A percentile compares a stretch with the other conserved stretches of the same genome.
phyloP scores from a whole-genome alignment of 1,284 basidiomycete species.

The Moniliella sp. region DNA sequence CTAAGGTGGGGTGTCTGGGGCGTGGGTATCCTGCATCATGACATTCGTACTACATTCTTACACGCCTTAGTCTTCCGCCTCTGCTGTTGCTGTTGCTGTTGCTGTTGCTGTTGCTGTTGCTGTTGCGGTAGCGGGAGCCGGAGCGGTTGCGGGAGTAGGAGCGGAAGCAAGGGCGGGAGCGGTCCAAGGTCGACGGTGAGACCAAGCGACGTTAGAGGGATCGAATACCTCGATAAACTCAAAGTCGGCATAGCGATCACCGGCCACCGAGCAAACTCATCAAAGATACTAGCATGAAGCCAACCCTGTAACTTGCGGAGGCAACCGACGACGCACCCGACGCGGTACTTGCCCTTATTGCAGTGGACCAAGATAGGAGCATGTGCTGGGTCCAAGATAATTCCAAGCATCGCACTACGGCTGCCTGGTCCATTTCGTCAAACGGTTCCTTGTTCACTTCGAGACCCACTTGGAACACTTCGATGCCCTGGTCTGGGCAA shows the following conservation, averaged over 20 bases:
- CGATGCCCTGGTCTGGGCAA: conserved; percentile 9
- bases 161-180: too few species aligned
- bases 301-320: conserved; percentile 26
- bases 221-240: conserved; percentile 25
- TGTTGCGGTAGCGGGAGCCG: too few species aligned
- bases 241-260: conserved; percentile 19
- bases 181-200: too few species aligned
- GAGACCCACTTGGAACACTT: conserved; percentile 18
- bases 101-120: too few species aligned
- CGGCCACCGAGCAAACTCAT: conserved; percentile 28
- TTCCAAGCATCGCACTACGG: conserved; percentile 12
- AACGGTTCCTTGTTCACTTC: conserved; percentile 31
- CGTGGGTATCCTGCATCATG: too few species aligned
- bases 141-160: too few species aligned
- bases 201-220: conserved; percentile 3
- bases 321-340: conserved; percentile 23
- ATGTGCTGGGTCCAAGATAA: conserved; percentile 15
- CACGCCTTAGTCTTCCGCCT: too few species aligned
- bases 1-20: too few species aligned
- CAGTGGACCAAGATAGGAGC: conserved; percentile 28
- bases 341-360: conserved; percentile 31
- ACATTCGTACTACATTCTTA: too few species aligned
- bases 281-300: conserved; percentile 28
- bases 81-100: too few species aligned
- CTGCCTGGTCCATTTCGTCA: conserved; percentile 17